These are phyloP conservation scores for Sclerotinia borealis DNA, from an alignment of 2,329 filamentous ascomycete genomes.

Conservation along the genomic window DNA sequence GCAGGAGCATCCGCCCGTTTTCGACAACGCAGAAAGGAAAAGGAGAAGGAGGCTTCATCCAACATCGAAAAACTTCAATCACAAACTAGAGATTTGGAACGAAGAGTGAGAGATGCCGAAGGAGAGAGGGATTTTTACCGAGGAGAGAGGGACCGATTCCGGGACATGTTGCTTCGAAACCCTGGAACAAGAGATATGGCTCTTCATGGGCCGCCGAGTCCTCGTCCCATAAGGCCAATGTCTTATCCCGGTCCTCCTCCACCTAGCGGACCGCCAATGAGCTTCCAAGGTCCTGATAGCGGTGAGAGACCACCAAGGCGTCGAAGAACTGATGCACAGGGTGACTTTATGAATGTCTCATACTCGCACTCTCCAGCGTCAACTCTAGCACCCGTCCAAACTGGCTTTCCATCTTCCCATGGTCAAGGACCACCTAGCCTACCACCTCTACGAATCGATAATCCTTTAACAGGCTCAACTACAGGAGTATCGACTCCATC, in stretches of 20 bases:
- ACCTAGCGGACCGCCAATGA: constrained; percentile 16
- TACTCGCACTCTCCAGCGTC: constrained; percentile 28
- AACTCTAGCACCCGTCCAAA: constrained; percentile 27
- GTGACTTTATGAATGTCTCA: constrained; percentile 27
- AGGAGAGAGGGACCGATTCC: constrained; percentile 64
- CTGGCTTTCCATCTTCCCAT: constrained; percentile 16
- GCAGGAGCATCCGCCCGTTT: constrained; percentile 81
- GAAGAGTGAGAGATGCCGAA: constrained; percentile 45
- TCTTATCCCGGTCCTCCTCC: constrained; percentile 23
- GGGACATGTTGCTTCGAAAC: constrained; percentile 57
- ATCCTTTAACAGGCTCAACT: constrained; percentile 16
- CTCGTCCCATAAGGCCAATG: constrained; percentile 29
- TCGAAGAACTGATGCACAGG: constrained; percentile 29
- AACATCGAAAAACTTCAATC: constrained; percentile 67
- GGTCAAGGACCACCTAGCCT: constrained; percentile 23
- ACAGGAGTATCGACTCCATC: constrained; percentile 16
- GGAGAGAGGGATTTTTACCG: constrained; percentile 69
- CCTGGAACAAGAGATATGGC: constrained; percentile 50
- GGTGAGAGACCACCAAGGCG: constrained; percentile 28
- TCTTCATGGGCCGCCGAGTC: constrained; percentile 47
- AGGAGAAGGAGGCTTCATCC: constrained; percentile 65
- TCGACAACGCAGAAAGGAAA: constrained; percentile 73
- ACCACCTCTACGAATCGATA: constrained; percentile 31
- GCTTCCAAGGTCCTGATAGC: constrained; percentile 19
- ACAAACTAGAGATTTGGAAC: constrained; percentile 59